Evolutionary conservation across 179 eudicot genomes (phyloP).

Genomic region (Drosera spatulata): DNA sequence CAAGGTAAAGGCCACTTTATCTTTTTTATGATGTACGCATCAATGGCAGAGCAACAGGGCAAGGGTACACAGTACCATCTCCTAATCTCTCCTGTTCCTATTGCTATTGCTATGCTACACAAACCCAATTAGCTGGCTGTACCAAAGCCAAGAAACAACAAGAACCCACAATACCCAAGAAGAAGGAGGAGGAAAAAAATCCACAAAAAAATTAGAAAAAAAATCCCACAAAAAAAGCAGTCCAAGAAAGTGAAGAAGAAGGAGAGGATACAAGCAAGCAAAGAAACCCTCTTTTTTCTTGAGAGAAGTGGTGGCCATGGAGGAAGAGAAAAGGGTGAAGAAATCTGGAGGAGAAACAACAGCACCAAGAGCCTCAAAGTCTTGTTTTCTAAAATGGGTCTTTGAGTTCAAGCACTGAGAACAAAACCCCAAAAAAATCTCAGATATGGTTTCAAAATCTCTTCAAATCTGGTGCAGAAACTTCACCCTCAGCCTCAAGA

Average conservation of each 20-base stretch:
- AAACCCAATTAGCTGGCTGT: too few species aligned
- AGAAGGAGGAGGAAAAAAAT: constrained; percentile 1
- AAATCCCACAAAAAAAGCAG: constrained; percentile 2
- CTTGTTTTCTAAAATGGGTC: constrained; percentile 11
- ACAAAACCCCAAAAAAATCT: not conserved
- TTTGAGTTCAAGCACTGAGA: not conserved
- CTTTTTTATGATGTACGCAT: constrained; percentile 26
- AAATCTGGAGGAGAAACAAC: constrained; percentile 6
- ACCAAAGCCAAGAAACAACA: constrained; percentile 5
- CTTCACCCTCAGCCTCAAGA: too few species aligned
- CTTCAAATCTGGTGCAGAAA: not conserved
- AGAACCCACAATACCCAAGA: not conserved
- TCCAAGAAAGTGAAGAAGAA: not conserved
- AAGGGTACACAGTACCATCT: constrained; percentile 16
- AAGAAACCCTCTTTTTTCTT: not conserved
- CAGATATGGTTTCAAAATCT: not conserved
- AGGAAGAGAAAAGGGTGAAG: constrained; percentile 2
- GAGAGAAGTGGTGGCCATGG: not conserved
- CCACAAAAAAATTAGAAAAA: not conserved
- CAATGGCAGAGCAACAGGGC: constrained; percentile 18
- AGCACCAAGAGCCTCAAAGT: not conserved
- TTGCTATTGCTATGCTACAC: not conserved
- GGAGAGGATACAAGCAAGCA: not conserved
- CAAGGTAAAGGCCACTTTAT: constrained; percentile 10
- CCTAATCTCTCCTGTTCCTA: not conserved